Evolutionary conservation across 805 yeast species (phyloP).

Genomic region (Isabelozyma gotoi): DNA sequence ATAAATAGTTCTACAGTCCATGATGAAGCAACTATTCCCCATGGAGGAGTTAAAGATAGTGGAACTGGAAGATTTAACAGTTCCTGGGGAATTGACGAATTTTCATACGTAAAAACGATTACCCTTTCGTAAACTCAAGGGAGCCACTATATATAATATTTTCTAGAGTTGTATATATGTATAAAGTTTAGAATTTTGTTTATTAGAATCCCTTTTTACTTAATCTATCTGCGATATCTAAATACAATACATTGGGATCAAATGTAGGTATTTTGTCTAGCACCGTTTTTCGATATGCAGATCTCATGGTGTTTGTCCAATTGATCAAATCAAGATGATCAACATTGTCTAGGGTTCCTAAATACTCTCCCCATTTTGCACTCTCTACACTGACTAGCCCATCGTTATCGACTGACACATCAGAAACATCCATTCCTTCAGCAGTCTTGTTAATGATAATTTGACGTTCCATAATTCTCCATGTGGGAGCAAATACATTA

Average conservation of each 20-base stretch:
- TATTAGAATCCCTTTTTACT: conserved; percentile 55
- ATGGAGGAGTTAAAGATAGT: conserved; percentile 45
- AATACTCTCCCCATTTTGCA: conserved; percentile 79
- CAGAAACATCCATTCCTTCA: background rate
- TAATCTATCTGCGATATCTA: conserved; percentile 63
- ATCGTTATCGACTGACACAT: conserved; percentile 61
- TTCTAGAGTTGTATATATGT: conserved; percentile 1
- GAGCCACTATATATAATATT: no score
- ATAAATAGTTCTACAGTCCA: conserved; percentile 31
- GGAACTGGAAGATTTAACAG: conserved; percentile 39
- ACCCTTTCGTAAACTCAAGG: conserved; percentile 26
- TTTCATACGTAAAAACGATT: conserved; percentile 34
- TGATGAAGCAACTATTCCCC: conserved; percentile 40
- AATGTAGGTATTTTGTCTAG: conserved; percentile 42
- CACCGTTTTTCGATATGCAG: conserved; percentile 29
- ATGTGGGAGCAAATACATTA: conserved; percentile 61
- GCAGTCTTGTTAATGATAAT: background rate
- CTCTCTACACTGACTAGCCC: conserved; percentile 82
- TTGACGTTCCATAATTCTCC: conserved; percentile 53
- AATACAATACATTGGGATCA: conserved; percentile 67
- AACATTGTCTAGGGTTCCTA: conserved; percentile 74
- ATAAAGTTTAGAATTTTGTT: background rate
- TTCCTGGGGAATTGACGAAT: conserved; percentile 45
- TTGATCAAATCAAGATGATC: conserved; percentile 88
- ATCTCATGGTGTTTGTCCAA: conserved; percentile 62